Base-by-base conservation (phyloP, 2,329 filamentous ascomycete species). In the Calonectria pteridis region DNA sequence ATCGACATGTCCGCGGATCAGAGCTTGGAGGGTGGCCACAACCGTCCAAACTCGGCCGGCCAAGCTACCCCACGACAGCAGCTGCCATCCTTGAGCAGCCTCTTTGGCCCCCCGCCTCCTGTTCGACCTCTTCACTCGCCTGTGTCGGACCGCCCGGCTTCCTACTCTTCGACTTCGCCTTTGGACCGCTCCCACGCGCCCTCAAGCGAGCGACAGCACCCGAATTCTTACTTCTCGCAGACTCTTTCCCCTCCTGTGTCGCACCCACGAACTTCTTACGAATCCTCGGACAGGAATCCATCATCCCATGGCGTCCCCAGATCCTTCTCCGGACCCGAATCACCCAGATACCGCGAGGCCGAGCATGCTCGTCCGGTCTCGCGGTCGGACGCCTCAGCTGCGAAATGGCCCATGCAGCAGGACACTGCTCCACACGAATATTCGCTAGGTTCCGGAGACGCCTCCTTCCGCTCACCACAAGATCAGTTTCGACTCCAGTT, bases 11-110 rank as follows among this genome's bases (percentile, higher is more conserved):
- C 84, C 62, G 73, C 77, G 75, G 84, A 83, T 72, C 85, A 85
- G 79, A 83, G 81, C 64, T 77, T 81, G 67, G 85, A 86, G 75
- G 84, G 85, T 68, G 81, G 80, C 33, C 82, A 83, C 59, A 76
- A 78, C 66, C 84, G 83, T 73, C 83, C 83, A 69, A 85, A 87
- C 72, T 78, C 79, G 59, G 77, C 77, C 59, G 78, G 70, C 76
- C 81, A 79, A 73, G 69, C 77, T 73, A 76, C 81, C 28, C 73
- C 80, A 62, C 85, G 86, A 71, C 88, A 89, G 76, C 87, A 89
- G 77, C 86, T 91, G 28, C 90, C 90, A 2, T 87, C 90, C 7
- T 78, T 92, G 76, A 91, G 88, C 82, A 91, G 89, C 77, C 82
- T 92, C 20, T 91, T 91, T 77, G 89, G 88, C 3, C 87, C 88